phyloP scores from a whole-genome alignment of 208 protist genomes.

The Leishmania aethiopica region DNA sequence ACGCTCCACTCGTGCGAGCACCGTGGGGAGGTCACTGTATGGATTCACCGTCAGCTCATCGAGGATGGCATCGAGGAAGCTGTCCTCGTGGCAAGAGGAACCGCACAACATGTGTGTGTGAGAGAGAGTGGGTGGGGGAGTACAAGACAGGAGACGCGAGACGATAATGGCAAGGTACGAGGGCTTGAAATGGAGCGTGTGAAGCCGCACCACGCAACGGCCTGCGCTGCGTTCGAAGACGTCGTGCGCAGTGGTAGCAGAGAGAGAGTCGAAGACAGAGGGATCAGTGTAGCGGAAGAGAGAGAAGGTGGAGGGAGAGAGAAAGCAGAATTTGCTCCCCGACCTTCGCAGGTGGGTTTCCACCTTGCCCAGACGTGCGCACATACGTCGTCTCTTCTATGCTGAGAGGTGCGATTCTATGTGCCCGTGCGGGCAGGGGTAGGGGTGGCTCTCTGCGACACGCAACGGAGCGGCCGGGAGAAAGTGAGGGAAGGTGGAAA shows the following conservation, averaged over 20 bases:
- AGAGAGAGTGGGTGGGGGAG: neutral
- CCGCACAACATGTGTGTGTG: neutral
- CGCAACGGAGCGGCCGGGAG: neutral
- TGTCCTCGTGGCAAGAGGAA: constrained; percentile 5
- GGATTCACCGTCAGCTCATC: constrained; percentile 30
- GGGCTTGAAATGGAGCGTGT: neutral
- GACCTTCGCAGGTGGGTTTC: neutral
- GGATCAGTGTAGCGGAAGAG: neutral
- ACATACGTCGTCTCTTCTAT: neutral
- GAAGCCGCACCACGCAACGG: neutral
- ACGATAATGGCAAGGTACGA: neutral
- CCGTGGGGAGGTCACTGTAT: constrained; percentile 6
- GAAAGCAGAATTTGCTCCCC: neutral
- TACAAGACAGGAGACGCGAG: neutral
- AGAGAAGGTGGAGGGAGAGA: neutral
- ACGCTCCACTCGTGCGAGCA: constrained; percentile 8
- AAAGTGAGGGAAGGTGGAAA: neutral
- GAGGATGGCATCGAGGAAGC: constrained; percentile 23
- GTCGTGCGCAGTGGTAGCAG: neutral
- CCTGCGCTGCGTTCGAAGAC: neutral
- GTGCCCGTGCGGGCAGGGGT: neutral
- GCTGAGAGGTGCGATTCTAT: neutral
- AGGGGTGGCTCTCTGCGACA: neutral
- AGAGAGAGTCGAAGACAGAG: neutral
- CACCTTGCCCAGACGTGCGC: neutral